These are phyloP conservation scores for Cymbidium sinense DNA, from an alignment of 106 monocot genomes.

Conservation along the genomic window DNA sequence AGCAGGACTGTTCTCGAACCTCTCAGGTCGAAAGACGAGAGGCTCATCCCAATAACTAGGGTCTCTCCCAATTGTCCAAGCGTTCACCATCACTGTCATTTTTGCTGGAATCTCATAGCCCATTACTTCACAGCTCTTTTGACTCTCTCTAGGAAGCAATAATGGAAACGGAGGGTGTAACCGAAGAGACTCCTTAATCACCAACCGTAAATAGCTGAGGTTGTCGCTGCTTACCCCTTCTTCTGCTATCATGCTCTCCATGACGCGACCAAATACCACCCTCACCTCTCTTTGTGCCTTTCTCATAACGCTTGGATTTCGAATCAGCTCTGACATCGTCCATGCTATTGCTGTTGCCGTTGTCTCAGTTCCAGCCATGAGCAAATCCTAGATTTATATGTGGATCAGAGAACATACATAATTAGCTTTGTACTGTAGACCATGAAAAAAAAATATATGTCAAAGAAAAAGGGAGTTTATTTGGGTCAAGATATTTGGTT, in stretches of 20 bases:
- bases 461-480: too few species aligned
- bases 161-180: neutral
- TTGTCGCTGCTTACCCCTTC: neutral
- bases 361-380: neutral
- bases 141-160: neutral
- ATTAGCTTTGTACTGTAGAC: too few species aligned
- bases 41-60: neutral
- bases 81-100: neutral
- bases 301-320: slow-evolving; percentile 5
- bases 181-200: neutral
- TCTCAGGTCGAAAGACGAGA: neutral
- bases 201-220: neutral
- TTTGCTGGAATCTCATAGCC: neutral
- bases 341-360: neutral
- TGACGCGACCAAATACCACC: neutral
- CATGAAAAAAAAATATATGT: too few species aligned
- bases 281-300: slow-evolving; percentile 6
- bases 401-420: too few species aligned
- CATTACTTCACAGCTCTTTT: neutral
- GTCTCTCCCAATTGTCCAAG: neutral
- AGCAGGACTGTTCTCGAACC: neutral
- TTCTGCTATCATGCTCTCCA: neutral
- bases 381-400: neutral
- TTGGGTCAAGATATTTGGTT: too few species aligned
- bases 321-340: slow-evolving; percentile 13